These are phyloP conservation scores for Taxillus chinensis DNA, from an alignment of 164 flowering plant genomes.

Conservation along the genomic window DNA sequence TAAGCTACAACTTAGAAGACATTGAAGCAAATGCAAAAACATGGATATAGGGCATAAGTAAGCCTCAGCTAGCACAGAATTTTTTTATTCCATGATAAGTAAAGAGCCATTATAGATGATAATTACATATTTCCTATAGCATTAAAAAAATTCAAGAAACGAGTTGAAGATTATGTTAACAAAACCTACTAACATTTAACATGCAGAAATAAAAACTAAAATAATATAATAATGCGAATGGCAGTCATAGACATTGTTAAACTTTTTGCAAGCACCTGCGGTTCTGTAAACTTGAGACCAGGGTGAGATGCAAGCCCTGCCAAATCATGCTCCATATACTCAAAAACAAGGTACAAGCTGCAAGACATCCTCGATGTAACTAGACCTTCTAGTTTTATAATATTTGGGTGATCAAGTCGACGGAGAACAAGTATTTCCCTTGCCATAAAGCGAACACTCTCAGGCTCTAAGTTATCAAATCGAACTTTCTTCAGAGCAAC, in stretches of 20 bases:
- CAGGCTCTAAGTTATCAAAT: constrained; percentile 88
- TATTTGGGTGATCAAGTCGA: constrained; percentile 86
- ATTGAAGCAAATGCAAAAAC: too few species aligned
- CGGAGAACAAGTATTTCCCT: constrained; percentile 89
- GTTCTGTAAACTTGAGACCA: constrained; percentile 71
- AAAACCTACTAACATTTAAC: not conserved
- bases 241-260: not conserved
- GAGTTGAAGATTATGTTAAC: not conserved
- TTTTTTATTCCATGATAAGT: too few species aligned
- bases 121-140: too few species aligned
- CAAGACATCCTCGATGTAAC: constrained; percentile 87
- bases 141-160: too few species aligned
- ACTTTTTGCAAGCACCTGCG: constrained; percentile 46
- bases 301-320: constrained; percentile 81
- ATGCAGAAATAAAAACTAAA: not conserved
- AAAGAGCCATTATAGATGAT: too few species aligned
- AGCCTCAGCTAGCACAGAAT: too few species aligned
- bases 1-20: too few species aligned
- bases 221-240: not conserved
- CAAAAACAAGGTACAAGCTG: constrained; percentile 89
- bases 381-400: constrained; percentile 82
- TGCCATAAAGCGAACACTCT: constrained; percentile 96
- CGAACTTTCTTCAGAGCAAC: constrained; percentile 95
- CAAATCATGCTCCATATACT: constrained; percentile 96
- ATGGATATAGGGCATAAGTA: too few species aligned